Base-by-base conservation (phyloP, 2,329 filamentous ascomycete genomes). In the Trichoderma harzianum region DNA sequence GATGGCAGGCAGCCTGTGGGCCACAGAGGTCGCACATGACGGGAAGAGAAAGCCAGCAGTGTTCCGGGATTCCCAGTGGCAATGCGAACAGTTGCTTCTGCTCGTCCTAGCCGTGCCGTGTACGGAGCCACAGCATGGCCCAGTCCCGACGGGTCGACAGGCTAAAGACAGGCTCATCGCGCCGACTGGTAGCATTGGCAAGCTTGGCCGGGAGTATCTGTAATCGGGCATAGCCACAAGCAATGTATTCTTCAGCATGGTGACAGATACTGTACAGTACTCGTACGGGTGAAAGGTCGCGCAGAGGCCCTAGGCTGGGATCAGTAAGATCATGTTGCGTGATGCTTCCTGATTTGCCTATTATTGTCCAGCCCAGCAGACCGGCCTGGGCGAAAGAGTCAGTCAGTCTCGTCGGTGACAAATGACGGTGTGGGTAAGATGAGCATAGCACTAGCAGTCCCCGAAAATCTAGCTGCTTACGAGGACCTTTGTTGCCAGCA, bases 391-490 rank as follows among this genome's bases (percentile, higher is more conserved):
- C 16, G 24, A 69, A 30, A 61, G 55, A 61, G 39, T 60, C 55
- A 69, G 57, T 47, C 32, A 69, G 57, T 60, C 32, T 61, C 26
- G 55, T 53, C 18, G 39, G 67, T 53, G 57, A 53, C 24, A 62
- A 36, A 34, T 62, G 39, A 61, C 67, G 21, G 39, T 51, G 67
- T 61, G 67, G 39, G 47, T 32, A 32, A 43, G 67, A 69, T 69
- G 67, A 69, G 55, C 53, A 61, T 62, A 69, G 67, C 67, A 69
- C 67, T 69, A 60, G 57, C 57, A 62, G 57, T 61, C 26, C 30
- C 67, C 16, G 21, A 53, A 10, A 30, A 51, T 60, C 67, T 62
- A 69, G 67, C 39, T 69, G 67, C 67, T 69, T 62, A 61, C 55
- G 47, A 53, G 47, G 47, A 24, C 47, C 47, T 26, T 26, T 24